These are phyloP conservation scores for Gracilaria gracilis DNA, from an alignment of 23 red algal species.

Conservation along the genomic window DNA sequence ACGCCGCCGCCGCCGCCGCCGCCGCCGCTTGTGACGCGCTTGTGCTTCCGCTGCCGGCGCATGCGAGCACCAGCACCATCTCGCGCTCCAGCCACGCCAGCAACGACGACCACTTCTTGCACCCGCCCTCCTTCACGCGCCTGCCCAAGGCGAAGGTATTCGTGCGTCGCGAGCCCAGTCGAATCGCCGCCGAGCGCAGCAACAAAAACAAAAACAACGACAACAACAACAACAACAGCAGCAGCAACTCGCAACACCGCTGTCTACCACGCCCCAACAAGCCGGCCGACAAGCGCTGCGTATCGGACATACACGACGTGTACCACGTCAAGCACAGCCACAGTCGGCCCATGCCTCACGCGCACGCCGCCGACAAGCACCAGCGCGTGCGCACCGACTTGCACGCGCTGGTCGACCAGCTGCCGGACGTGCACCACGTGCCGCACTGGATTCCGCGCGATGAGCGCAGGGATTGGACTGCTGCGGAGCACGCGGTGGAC, in stretches of 20 bases:
- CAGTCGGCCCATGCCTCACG: not conserved
- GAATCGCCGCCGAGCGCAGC: not conserved
- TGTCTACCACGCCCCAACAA: not conserved
- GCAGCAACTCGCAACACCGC: not conserved
- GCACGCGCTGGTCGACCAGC: not conserved
- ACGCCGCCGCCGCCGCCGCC: not conserved
- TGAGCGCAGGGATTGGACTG: conserved; percentile 4
- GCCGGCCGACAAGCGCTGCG: conserved; percentile 33
- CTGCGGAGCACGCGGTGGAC: too few species aligned
- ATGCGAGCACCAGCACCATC: conserved; percentile 37
- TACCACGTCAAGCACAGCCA: not conserved
- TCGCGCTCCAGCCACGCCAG: conserved; percentile 39
- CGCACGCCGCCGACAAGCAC: not conserved
- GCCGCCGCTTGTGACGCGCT: not conserved
- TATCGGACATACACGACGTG: conserved; percentile 28
- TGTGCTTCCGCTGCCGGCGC: not conserved
- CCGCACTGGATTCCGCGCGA: conserved; percentile 29
- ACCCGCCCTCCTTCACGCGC: conserved; percentile 28
- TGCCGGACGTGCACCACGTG: not conserved
- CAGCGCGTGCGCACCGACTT: conserved; percentile 34
- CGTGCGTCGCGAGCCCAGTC: conserved; percentile 14
- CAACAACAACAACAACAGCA: too few species aligned
- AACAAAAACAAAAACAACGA: too few species aligned
- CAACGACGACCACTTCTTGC: conserved; percentile 17
- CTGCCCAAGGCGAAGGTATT: conserved; percentile 44